Evolutionary conservation across 129 eudicot species (phyloP).

Genomic region (Lactuca saligna): DNA sequence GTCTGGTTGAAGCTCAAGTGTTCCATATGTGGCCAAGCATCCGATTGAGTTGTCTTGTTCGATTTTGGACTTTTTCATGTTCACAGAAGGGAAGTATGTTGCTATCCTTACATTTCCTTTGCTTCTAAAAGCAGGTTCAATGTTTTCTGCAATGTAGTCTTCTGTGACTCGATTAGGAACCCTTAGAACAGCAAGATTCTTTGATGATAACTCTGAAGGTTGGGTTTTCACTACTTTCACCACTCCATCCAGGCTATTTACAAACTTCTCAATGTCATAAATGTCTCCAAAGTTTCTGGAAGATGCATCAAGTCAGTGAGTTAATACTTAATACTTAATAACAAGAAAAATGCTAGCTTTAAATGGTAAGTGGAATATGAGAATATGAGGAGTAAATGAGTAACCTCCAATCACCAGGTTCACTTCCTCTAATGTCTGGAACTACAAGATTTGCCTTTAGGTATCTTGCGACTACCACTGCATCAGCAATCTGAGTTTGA

Average conservation of each 20-base stretch:
- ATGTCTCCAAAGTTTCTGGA: constrained; percentile 88
- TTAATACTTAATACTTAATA: too few relatives aligned
- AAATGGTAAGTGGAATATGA: not conserved
- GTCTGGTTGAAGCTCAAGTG: constrained; percentile 71
- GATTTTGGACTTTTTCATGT: constrained; percentile 63
- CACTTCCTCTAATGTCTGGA: constrained; percentile 96
- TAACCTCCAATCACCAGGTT: constrained; percentile 84
- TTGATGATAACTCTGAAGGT: constrained; percentile 51
- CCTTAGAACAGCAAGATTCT: constrained; percentile 71
- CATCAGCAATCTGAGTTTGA: constrained; percentile 77
- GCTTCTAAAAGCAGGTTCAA: constrained; percentile 57
- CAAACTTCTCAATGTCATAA: constrained; percentile 75
- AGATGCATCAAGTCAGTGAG: not conserved
- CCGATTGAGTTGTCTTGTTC: constrained; percentile 58
- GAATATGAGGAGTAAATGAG: constrained; percentile 8
- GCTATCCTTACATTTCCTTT: constrained; percentile 88
- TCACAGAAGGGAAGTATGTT: constrained; percentile 91
- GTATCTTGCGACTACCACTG: constrained; percentile 81
- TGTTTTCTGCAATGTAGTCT: constrained; percentile 59
- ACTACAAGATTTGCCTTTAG: constrained; percentile 87
- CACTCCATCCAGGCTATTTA: constrained; percentile 71
- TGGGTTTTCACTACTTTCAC: constrained; percentile 72
- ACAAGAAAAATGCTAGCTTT: not conserved
- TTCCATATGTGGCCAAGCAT: constrained; percentile 87
- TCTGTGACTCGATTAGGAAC: constrained; percentile 82